Evolutionary conservation across 2,329 filamentous ascomycete genomes (phyloP).

Genomic region (Fusarium zealandicum): DNA sequence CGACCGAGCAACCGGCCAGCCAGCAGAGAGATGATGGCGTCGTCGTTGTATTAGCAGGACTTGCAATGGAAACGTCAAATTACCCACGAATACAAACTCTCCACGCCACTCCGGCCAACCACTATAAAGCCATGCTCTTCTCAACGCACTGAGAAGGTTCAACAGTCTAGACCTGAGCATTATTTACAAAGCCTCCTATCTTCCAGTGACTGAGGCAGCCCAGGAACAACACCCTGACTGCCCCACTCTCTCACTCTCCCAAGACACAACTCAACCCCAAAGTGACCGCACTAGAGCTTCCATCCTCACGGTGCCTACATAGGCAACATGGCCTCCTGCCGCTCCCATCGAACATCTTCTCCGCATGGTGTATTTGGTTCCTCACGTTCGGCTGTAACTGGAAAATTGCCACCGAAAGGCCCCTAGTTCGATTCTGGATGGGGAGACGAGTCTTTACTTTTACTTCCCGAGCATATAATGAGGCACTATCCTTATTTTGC

Average conservation of each 20-base stretch:
- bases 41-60: no score
- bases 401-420: constrained; percentile 16
- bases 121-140: no score
- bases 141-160: no score
- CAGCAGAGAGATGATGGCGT: no score
- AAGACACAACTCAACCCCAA: neutral
- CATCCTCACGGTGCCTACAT: neutral
- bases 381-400: constrained; percentile 18
- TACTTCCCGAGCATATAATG: neutral
- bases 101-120: no score
- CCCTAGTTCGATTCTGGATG: constrained; percentile 16
- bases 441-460: constrained; percentile 4
- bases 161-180: no score
- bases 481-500: neutral
- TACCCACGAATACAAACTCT: no score
- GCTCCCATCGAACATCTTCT: constrained; percentile 7
- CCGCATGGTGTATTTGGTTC: constrained; percentile 15
- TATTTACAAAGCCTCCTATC: no score
- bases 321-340: neutral
- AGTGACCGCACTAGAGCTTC: neutral
- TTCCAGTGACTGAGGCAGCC: neutral
- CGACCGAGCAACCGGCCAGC: no score
- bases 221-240: neutral
- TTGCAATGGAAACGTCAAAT: no score
- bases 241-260: neutral